These are phyloP conservation scores for Trichosporon faecale DNA, from an alignment of 1,284 basidiomycete genomes.

Conservation along the genomic window DNA sequence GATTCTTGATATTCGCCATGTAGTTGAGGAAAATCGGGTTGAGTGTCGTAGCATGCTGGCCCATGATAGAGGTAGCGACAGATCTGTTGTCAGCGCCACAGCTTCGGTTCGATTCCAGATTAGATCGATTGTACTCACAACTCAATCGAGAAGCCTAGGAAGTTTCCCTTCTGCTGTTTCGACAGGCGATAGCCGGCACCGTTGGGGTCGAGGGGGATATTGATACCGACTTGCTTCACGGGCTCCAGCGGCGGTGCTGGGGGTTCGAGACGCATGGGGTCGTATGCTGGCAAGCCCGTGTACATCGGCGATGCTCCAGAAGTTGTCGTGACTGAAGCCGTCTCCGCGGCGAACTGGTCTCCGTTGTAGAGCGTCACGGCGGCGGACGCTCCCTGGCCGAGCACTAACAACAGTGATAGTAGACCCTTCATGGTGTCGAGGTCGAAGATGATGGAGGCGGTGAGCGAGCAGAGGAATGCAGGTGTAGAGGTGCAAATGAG, in stretches of 20 bases:
- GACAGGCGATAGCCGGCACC: constrained; percentile 32
- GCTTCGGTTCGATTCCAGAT: neutral
- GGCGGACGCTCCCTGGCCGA: neutral
- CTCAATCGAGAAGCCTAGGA: constrained; percentile 69
- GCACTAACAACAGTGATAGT: neutral
- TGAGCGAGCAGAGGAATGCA: neutral
- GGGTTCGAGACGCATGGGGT: constrained; percentile 35
- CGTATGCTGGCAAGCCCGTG: constrained; percentile 44
- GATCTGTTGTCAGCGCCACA: constrained; percentile 28
- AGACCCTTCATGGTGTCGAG: neutral
- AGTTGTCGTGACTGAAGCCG: neutral
- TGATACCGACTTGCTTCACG: constrained; percentile 30
- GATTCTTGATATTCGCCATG: constrained; percentile 60
- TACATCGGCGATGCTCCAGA: constrained; percentile 18
- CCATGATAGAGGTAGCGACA: constrained; percentile 63
- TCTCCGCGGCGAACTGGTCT: neutral
- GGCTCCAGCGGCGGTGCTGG: constrained; percentile 39
- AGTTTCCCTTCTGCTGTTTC: constrained; percentile 61
- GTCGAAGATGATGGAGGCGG: neutral
- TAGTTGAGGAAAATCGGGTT: constrained; percentile 68
- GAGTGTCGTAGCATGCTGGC: constrained; percentile 51
- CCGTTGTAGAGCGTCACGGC: constrained; percentile 12
- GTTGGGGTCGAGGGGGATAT: constrained; percentile 27
- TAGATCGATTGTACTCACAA: constrained; percentile 58
- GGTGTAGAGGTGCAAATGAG: neutral